phyloP scores from a whole-genome alignment of 2,329 filamentous ascomycete genomes.

The Conoideocrella luteorostrata region DNA sequence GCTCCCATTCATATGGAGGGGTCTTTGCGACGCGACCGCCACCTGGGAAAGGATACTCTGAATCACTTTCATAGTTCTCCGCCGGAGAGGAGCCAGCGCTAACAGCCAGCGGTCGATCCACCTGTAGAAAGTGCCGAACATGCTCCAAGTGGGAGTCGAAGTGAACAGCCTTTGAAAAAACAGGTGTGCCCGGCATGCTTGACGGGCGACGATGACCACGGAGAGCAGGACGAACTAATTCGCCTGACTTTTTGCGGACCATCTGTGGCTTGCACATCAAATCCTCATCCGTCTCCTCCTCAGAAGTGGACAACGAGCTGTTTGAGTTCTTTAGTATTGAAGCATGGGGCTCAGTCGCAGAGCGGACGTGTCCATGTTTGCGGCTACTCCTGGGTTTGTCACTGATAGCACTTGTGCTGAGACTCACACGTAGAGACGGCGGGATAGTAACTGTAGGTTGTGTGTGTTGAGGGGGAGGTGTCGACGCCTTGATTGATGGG shows the following conservation, averaged over 20 bases:
- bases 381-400: conserved; percentile 34
- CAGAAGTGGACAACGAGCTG: conserved; percentile 45
- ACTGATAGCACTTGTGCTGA: conserved; percentile 40
- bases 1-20: conserved; percentile 75
- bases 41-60: conserved; percentile 76
- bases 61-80: conserved; percentile 79
- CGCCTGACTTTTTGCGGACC: conserved; percentile 96
- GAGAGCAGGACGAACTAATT: conserved; percentile 87
- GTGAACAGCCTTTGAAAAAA: conserved; percentile 95
- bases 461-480: conserved; percentile 47
- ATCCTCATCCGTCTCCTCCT: conserved; percentile 59
- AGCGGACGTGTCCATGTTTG: conserved; percentile 44
- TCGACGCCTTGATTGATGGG: conserved; percentile 52
- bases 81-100: conserved; percentile 89
- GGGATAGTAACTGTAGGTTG: conserved; percentile 14
- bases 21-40: conserved; percentile 30
- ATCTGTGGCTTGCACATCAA: conserved; percentile 71
- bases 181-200: conserved; percentile 95
- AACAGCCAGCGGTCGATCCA: conserved; percentile 91
- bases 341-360: conserved; percentile 48
- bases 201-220: conserved; percentile 75
- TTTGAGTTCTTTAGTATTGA: conserved; percentile 39
- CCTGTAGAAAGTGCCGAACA: conserved; percentile 89
- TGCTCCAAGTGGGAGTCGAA: conserved; percentile 96
- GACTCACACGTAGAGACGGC: conserved; percentile 35